These are phyloP conservation scores for Ustilago hordei DNA, from an alignment of 1,284 basidiomycete genomes.

Conservation along the genomic window DNA sequence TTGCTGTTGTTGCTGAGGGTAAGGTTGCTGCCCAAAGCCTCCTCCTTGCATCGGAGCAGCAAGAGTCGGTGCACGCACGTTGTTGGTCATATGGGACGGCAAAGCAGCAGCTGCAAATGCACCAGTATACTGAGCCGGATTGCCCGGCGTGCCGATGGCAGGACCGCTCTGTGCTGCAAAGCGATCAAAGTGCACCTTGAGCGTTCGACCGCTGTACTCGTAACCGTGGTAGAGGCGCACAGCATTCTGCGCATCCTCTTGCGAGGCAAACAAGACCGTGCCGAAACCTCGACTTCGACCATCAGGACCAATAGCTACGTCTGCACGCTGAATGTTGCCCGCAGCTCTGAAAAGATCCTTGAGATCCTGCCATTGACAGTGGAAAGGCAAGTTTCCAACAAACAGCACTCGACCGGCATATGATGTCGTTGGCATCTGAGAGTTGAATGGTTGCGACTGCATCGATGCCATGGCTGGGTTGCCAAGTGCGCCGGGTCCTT, in stretches of 20 bases:
- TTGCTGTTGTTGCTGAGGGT: constrained; percentile 30
- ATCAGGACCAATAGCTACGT: constrained; percentile 90
- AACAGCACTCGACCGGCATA: constrained; percentile 68
- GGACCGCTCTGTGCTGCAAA: constrained; percentile 55
- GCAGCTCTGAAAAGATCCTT: constrained; percentile 67
- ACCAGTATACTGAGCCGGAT: constrained; percentile 67
- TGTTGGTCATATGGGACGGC: constrained; percentile 57
- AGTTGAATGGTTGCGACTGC: constrained; percentile 47
- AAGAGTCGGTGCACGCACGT: constrained; percentile 20
- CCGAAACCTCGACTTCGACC: constrained; percentile 92
- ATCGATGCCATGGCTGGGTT: constrained; percentile 23
- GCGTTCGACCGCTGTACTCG: constrained; percentile 83
- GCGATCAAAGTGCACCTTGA: constrained; percentile 86
- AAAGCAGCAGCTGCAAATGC: constrained; percentile 62
- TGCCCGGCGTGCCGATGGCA: constrained; percentile 53
- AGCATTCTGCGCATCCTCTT: constrained; percentile 89
- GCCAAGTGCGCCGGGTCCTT: constrained; percentile 36
- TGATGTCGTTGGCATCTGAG: constrained; percentile 49
- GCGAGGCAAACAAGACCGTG: constrained; percentile 88
- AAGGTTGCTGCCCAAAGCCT: constrained; percentile 19
- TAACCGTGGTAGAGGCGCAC: constrained; percentile 75
- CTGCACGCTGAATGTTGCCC: constrained; percentile 87
- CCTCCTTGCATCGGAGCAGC: constrained; percentile 18
- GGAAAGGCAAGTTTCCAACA: constrained; percentile 68
- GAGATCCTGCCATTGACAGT: constrained; percentile 69